Percentiles rank a stretch among this genome's conserved stretches.
These are phyloP conservation scores for Backusella luteola DNA, from an alignment of 192 early-diverging fungal species.

Conservation along the genomic window DNA sequence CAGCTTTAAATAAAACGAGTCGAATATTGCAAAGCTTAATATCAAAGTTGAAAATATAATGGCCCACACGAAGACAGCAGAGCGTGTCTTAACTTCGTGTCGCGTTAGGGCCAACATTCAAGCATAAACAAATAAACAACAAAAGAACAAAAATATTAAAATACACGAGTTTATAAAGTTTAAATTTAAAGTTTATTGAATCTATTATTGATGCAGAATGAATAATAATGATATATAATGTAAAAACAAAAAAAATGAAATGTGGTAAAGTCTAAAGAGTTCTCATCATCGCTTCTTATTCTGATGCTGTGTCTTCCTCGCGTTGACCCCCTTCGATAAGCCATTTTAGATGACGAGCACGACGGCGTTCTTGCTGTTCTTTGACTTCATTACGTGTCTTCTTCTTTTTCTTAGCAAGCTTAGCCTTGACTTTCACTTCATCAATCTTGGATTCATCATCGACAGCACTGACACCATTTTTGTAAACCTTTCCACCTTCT, in stretches of 20 bases:
- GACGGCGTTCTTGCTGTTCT: constrained; percentile 44
- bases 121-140: neutral
- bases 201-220: too few species aligned
- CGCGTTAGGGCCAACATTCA: neutral
- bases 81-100: neutral
- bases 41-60: neutral
- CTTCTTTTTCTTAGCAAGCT: constrained; percentile 54
- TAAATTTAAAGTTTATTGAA: neutral
- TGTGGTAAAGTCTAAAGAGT: too few species aligned
- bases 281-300: too few species aligned
- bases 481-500: constrained; percentile 50
- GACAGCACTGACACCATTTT: constrained; percentile 41
- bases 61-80: neutral
- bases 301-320: constrained; percentile 25
- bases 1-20: neutral
- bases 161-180: neutral
- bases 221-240: too few species aligned
- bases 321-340: constrained; percentile 31
- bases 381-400: constrained; percentile 56
- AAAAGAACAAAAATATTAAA: neutral
- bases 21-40: neutral
- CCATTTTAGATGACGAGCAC: constrained; percentile 52
- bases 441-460: constrained; percentile 45
- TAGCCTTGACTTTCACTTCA: constrained; percentile 46
- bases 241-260: too few species aligned